Percentiles rank a stretch among this genome's conserved stretches.
Conservation (phyloP, 345 rosid species). For the Eucalyptus polybractea region DNA sequence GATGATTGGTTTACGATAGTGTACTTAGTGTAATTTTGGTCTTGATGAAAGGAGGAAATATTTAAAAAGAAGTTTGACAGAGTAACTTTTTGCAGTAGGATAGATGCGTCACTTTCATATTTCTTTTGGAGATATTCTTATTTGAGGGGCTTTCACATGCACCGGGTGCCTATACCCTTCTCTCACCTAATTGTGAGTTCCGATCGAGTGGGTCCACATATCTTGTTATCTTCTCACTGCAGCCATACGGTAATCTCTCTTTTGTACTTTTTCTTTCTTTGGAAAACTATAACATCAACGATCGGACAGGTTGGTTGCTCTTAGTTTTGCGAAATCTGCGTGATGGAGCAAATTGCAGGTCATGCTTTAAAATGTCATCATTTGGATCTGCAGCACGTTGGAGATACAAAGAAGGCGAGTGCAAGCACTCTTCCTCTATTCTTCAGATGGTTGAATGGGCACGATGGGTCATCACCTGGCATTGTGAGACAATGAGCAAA, state of each 20-base stretch:
- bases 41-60: neutral
- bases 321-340: neutral
- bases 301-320: too few relatives aligned
- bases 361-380: neutral
- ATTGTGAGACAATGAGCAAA: slow-evolving; percentile 61
- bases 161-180: neutral
- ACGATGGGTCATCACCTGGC: slow-evolving; percentile 91
- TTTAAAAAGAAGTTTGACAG: too few relatives aligned
- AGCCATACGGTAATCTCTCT: too few relatives aligned
- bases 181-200: neutral
- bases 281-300: too few relatives aligned
- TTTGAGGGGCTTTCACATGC: neutral
- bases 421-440: slow-evolving; percentile 62
- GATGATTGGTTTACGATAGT: neutral
- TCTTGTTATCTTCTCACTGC: too few relatives aligned
- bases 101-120: neutral
- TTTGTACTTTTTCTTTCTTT: too few relatives aligned
- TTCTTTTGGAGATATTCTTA: neutral
- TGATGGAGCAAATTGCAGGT: neutral
- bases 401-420: slow-evolving; percentile 92
- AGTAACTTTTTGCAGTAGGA: neutral
- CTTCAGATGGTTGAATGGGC: slow-evolving; percentile 99
- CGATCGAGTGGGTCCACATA: neutral
- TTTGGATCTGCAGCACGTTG: slow-evolving; percentile 93
- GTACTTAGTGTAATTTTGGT: neutral